Evolutionary conservation across 306 rosid species (phyloP).

Genomic region (Citrullus mucosospermus): DNA sequence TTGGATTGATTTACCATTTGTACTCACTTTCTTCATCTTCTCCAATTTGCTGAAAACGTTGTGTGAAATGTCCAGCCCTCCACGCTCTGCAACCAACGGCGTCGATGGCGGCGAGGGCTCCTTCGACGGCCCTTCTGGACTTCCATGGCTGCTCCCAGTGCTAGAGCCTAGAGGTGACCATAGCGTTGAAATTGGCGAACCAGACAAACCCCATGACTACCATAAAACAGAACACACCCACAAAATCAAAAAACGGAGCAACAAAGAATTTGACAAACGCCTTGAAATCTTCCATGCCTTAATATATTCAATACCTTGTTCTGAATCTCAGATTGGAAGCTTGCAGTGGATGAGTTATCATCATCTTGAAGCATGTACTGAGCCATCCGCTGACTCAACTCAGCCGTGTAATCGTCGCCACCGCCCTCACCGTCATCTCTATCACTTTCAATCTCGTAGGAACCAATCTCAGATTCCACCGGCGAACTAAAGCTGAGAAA

Average conservation of each 20-base stretch:
- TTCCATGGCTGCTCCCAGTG: constrained; percentile 34
- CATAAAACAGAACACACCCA: not conserved
- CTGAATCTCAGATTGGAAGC: constrained; percentile 13
- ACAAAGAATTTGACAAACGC: not conserved
- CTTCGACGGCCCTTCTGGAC: constrained; percentile 30
- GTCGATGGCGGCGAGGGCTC: constrained; percentile 24
- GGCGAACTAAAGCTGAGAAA: not conserved
- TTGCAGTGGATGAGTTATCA: not conserved
- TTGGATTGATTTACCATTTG: constrained; percentile 8
- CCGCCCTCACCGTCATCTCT: not conserved
- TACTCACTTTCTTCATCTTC: constrained; percentile 22
- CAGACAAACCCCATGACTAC: constrained; percentile 33
- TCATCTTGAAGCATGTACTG: constrained; percentile 36
- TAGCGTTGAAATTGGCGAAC: constrained; percentile 27
- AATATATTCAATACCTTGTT: constrained; percentile 18
- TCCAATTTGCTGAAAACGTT: constrained; percentile 14
- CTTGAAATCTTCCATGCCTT: not conserved
- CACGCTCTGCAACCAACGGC: constrained; percentile 16
- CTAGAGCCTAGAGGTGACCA: constrained; percentile 38
- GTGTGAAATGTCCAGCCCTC: constrained; percentile 5
- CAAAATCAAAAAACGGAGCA: not conserved
- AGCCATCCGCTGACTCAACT: constrained; percentile 47
- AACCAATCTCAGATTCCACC: constrained; percentile 11
- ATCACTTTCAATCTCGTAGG: constrained; percentile 10
- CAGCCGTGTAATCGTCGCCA: constrained; percentile 40